phyloP scores from a whole-genome alignment of 169 alveolate genomes.

The Plasmodium gonderi region DNA sequence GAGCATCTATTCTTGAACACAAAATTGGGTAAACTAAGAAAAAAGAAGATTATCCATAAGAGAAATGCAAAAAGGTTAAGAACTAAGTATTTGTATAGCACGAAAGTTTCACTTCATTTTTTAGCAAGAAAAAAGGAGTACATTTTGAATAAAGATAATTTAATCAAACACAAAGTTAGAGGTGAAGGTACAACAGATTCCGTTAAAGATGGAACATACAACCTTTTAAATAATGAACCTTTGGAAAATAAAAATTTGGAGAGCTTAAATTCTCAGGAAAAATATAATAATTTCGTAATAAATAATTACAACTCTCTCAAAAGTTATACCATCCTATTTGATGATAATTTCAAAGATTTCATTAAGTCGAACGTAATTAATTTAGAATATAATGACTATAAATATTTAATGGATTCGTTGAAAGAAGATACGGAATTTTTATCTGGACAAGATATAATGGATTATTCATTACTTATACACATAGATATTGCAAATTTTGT shows the following conservation, averaged over 20 bases:
- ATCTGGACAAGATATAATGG: constrained; percentile 59
- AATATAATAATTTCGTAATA: constrained; percentile 34
- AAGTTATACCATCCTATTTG: constrained; percentile 43
- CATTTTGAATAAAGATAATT: constrained; percentile 29
- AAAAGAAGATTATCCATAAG: not conserved
- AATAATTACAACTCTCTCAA: constrained; percentile 34
- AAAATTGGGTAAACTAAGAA: constrained; percentile 8
- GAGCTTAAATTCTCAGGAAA: constrained; percentile 31
- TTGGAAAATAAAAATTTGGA: constrained; percentile 26
- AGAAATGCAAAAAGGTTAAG: not conserved
- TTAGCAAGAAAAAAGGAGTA: constrained; percentile 31
- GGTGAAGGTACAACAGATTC: not conserved
- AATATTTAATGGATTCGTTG: constrained; percentile 60
- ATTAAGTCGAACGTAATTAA: constrained; percentile 51
- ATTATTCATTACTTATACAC: constrained; percentile 62
- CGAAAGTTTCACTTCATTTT: constrained; percentile 9
- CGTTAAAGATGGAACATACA: constrained; percentile 10
- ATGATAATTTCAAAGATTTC: constrained; percentile 68
- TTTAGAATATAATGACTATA: constrained; percentile 50
- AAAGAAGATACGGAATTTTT: constrained; percentile 48
- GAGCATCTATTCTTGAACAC: constrained; percentile 5
- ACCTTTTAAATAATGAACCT: not conserved
- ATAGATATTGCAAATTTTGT: constrained; percentile 42
- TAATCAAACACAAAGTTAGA: constrained; percentile 2
- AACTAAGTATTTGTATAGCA: not conserved